phyloP scores from a whole-genome alignment of 2,329 filamentous ascomycete species.

The Eurotiales sp. region DNA sequence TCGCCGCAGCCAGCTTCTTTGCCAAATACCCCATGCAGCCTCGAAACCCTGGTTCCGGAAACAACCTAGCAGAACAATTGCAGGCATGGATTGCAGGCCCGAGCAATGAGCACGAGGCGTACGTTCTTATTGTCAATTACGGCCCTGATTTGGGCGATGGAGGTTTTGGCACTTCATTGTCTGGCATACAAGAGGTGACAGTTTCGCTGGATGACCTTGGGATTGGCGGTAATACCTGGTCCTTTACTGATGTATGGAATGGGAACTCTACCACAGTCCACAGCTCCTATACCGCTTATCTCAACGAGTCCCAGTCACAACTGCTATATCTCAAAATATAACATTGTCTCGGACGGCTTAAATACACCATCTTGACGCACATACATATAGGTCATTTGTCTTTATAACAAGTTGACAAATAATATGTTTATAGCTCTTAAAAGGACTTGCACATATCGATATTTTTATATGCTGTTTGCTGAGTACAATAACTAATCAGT shows the following conservation, averaged over 20 bases:
- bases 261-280: too few species aligned
- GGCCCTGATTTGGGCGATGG: conserved; percentile 22
- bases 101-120: conserved; percentile 15
- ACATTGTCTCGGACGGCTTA: too few species aligned
- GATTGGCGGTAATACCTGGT: conserved; percentile 2
- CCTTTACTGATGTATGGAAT: conserved; percentile 1
- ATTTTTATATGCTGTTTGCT: too few species aligned
- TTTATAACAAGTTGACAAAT: too few species aligned
- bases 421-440: too few species aligned
- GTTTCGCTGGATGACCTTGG: conserved; percentile 22
- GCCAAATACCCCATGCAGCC: conserved; percentile 25
- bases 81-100: conserved; percentile 28
- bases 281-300: too few species aligned
- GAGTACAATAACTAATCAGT: too few species aligned
- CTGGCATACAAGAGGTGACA: conserved; percentile 19
- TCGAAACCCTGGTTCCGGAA: conserved; percentile 20
- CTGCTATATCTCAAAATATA: too few species aligned
- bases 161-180: conserved; percentile 21
- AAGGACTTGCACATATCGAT: too few species aligned
- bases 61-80: conserved; percentile 20
- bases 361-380: too few species aligned
- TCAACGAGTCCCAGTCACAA: too few species aligned
- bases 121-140: conserved; percentile 25
- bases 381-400: too few species aligned
- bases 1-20: conserved; percentile 21